These are phyloP conservation scores for Microthyrium microscopicum DNA, from an alignment of 2,329 filamentous ascomycete genomes.

Conservation along the genomic window DNA sequence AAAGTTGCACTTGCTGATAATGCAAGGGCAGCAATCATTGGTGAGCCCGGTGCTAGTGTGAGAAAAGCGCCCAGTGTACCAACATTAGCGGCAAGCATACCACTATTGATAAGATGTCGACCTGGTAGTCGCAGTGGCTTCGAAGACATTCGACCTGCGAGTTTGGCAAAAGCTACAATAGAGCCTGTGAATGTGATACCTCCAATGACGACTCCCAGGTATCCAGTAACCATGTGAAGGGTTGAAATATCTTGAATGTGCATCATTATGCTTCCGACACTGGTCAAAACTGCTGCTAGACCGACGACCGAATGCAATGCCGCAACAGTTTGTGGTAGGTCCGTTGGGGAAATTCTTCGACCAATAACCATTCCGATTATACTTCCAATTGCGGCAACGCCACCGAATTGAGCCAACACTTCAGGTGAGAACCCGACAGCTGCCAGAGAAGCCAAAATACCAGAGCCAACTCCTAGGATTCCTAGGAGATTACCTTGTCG, in stretches of 20 bases:
- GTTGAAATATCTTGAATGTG: conserved; percentile 54
- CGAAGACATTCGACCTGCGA: conserved; percentile 68
- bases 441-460: conserved; percentile 65
- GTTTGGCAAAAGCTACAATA: conserved; percentile 76
- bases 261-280: conserved; percentile 70
- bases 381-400: conserved; percentile 54
- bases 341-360: conserved; percentile 72
- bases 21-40: conserved; percentile 61
- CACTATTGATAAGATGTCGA: conserved; percentile 57
- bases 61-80: conserved; percentile 75
- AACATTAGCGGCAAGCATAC: conserved; percentile 57
- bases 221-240: conserved; percentile 71
- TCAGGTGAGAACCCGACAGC: conserved; percentile 69
- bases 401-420: conserved; percentile 64
- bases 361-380: conserved; percentile 60
- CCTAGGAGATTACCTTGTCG: conserved; percentile 74
- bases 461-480: conserved; percentile 68
- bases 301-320: conserved; percentile 83
- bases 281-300: conserved; percentile 73
- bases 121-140: conserved; percentile 57
- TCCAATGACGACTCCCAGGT: conserved; percentile 68
- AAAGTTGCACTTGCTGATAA: conserved; percentile 59
- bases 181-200: conserved; percentile 86
- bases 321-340: conserved; percentile 76
- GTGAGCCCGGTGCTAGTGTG: conserved; percentile 64